Base-by-base conservation (phyloP, 73 alveolate species). In the Tetrahymena elliotti region DNA sequence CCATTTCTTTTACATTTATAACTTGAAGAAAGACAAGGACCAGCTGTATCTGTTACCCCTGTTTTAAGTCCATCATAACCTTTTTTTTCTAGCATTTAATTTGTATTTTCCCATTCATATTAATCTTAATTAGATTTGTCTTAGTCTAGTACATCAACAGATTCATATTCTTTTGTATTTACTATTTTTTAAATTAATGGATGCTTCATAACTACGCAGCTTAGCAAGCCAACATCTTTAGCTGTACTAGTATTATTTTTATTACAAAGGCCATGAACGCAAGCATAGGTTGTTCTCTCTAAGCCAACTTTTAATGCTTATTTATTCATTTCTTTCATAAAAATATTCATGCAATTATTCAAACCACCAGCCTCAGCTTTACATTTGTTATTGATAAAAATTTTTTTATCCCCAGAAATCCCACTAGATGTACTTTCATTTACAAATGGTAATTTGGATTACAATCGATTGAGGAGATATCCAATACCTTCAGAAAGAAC, bases 1-100 rank as follows among this genome's bases (percentile, higher is more conserved):
- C 88, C 88, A 68, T 68, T 68, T 31, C 88, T 68, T 68, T 68
- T 68, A 24, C 88, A 68, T 34, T 95, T 95, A 31, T 93, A 93
- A 47, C 93, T 83, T 39, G 96, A 93, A 20, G 96, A 96, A 34
- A 97, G 94, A 82, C 99, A 98, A 12, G 99, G 99, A 5, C 99
- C 99, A 18, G 99, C 99, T 38, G 97, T 97, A 12, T 98, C 98
- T 31, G 99, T 98, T 13, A 97, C 97, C 13, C 99, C 99, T n/a
- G 99, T 98, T 95, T 98, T 98, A 27, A 98, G 92, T 11, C 99
- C 99, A 94, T 96, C 96, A 95, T 97, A 97, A 1, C 99, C 99
- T 20, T 82, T 82, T 92, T 98, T 97, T 33, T 98, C 98, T 10
- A 98, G 95, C 33, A 98, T 95, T 88, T 97, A 97, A 47, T 98